Evolutionary conservation across 495 filamentous ascomycete genomes (phyloP).

Genomic region (Lasiosphaeria ovina): DNA sequence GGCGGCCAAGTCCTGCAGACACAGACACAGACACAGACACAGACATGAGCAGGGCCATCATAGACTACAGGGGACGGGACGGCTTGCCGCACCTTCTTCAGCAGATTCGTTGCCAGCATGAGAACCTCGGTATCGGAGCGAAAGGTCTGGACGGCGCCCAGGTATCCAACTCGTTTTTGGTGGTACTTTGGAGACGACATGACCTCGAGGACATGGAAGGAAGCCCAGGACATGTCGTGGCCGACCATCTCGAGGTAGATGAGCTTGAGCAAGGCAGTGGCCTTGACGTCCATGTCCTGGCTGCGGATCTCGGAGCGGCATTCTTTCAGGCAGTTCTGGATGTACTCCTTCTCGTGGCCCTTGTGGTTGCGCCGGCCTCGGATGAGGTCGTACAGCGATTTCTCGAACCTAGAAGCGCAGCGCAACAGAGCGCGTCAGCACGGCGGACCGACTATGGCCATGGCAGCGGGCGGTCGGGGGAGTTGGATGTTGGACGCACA

Average conservation of each 20-base stretch:
- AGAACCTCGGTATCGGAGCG: conserved; percentile 92
- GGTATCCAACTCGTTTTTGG: conserved; percentile 92
- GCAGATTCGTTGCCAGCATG: conserved; percentile 93
- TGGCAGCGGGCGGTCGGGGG: background rate
- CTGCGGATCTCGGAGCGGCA: conserved; percentile 86
- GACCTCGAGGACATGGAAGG: conserved; percentile 96
- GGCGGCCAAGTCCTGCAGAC: conserved; percentile 71
- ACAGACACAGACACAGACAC: conserved; percentile 7
- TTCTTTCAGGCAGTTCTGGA: conserved; percentile 87
- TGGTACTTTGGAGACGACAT: conserved; percentile 94
- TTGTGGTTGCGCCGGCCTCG: conserved; percentile 91
- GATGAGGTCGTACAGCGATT: conserved; percentile 98
- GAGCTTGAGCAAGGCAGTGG: conserved; percentile 89
- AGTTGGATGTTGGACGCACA: conserved; percentile 17
- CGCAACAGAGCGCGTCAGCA: conserved; percentile 21
- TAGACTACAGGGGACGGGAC: background rate
- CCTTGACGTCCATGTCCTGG: conserved; percentile 95
- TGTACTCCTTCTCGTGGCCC: conserved; percentile 89
- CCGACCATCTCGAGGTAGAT: conserved; percentile 99
- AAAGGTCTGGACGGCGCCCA: conserved; percentile 96
- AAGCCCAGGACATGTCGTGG: conserved; percentile 99
- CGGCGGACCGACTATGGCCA: no score
- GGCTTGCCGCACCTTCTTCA: conserved; percentile 74
- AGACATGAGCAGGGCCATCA: conserved; percentile 14
- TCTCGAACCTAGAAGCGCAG: conserved; percentile 76